Evolutionary conservation across 257 asterid species (phyloP).

Genomic region (Solanum habrochaites): DNA sequence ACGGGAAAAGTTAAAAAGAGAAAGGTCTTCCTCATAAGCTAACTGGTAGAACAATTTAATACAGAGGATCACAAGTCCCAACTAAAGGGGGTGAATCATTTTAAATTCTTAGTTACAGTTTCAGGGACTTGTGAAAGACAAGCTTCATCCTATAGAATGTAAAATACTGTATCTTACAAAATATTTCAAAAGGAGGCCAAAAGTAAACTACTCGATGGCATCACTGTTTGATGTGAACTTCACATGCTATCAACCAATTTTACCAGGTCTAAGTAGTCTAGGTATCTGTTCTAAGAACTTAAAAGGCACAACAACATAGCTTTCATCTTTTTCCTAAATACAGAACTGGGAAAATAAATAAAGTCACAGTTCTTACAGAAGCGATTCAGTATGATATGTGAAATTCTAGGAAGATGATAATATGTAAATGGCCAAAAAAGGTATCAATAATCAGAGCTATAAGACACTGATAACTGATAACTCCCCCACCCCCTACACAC

Average conservation of each 20-base stretch:
- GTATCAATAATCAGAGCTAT: neutral
- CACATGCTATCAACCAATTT: neutral
- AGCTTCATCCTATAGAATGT: neutral
- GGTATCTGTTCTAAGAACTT: neutral
- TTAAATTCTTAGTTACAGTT: neutral
- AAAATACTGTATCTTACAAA: neutral
- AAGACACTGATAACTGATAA: neutral
- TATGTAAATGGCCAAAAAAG: neutral
- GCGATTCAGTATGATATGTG: neutral
- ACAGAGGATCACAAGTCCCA: neutral
- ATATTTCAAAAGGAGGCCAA: neutral
- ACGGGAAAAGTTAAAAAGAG: neutral
- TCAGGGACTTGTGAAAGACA: neutral
- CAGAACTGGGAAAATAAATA: neutral
- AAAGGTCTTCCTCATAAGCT: neutral
- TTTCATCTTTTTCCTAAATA: neutral
- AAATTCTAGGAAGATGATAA: neutral
- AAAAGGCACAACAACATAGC: neutral
- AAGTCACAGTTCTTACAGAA: neutral
- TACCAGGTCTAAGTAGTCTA: neutral
- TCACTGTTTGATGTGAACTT: neutral
- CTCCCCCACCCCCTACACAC: neutral
- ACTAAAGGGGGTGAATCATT: neutral
- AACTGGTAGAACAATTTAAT: neutral
- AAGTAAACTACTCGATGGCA: neutral